Percentiles rank a stretch among this genome's conserved stretches.
phyloP scores from a whole-genome alignment of 129 eudicot species.

The Flaveria robusta region DNA sequence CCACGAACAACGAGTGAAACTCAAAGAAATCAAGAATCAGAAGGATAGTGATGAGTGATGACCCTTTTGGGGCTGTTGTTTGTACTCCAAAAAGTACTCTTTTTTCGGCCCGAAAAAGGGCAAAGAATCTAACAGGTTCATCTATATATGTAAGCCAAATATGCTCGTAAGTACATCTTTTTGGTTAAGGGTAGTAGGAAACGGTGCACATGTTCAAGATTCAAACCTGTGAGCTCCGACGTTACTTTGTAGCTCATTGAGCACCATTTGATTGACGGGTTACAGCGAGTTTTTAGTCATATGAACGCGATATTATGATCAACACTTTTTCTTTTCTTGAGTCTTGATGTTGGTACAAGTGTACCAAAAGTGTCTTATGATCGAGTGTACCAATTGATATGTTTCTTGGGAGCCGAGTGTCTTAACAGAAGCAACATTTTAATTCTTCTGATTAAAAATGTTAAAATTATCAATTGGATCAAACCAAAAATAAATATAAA shows the following conservation, averaged over 20 bases:
- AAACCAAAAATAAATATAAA: too few relatives aligned
- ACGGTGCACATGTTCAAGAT: conserved; percentile 37
- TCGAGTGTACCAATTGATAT: too few relatives aligned
- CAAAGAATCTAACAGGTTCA: conserved; percentile 35
- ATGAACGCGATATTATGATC: conserved; percentile 4
- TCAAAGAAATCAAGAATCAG: conserved; percentile 22
- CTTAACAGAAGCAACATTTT: too few relatives aligned
- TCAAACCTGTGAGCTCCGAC: conserved; percentile 39
- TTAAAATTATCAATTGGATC: too few relatives aligned
- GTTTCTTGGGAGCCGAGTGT: too few relatives aligned
- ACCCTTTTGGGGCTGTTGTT: too few relatives aligned
- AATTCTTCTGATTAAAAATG: too few relatives aligned
- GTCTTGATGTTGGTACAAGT: neutral
- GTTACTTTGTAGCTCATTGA: conserved; percentile 30
- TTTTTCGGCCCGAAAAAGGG: conserved; percentile 22
- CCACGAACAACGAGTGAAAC: neutral
- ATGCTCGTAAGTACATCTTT: conserved; percentile 14
- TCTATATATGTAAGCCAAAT: conserved; percentile 32
- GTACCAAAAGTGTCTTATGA: too few relatives aligned
- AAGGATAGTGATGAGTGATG: neutral
- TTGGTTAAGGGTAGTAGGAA: conserved; percentile 27
- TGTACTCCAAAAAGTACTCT: neutral
- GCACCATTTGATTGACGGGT: conserved; percentile 29
- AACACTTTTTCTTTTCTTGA: neutral
- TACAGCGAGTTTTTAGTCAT: conserved; percentile 28